These are phyloP conservation scores for Lachancea dasiensis DNA, from an alignment of 805 yeast species.

Conservation along the genomic window DNA sequence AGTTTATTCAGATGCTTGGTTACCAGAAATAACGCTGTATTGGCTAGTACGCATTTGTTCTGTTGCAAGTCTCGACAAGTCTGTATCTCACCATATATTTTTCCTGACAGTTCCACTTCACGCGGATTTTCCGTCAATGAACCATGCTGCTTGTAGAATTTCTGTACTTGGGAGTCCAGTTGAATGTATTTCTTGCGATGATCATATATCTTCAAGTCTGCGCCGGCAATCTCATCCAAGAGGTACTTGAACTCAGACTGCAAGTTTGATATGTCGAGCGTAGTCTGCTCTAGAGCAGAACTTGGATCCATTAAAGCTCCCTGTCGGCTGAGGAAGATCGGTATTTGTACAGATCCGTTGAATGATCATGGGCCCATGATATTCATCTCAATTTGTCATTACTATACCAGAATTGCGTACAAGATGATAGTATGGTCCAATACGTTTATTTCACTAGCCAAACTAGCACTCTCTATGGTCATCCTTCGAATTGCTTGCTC, in stretches of 20 bases:
- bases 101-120: constrained; percentile 59
- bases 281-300: constrained; percentile 66
- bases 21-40: constrained; percentile 74
- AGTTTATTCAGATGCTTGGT: constrained; percentile 67
- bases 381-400: too few species aligned
- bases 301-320: constrained; percentile 74
- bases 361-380: too few species aligned
- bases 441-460: too few species aligned
- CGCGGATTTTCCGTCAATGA: constrained; percentile 75
- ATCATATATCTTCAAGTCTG: constrained; percentile 63
- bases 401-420: too few species aligned
- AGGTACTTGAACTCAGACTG: constrained; percentile 82
- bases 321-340: too few species aligned
- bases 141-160: constrained; percentile 76
- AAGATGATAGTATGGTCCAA: too few species aligned
- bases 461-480: too few species aligned
- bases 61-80: constrained; percentile 57
- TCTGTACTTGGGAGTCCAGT: constrained; percentile 75
- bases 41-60: constrained; percentile 73
- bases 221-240: constrained; percentile 67
- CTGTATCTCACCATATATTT: constrained; percentile 63
- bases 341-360: too few species aligned
- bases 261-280: constrained; percentile 69
- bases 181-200: constrained; percentile 58
- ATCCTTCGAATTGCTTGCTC: too few species aligned